Evolutionary conservation across 2,329 filamentous ascomycete species (phyloP).

Genomic region (Penicillium sp.): DNA sequence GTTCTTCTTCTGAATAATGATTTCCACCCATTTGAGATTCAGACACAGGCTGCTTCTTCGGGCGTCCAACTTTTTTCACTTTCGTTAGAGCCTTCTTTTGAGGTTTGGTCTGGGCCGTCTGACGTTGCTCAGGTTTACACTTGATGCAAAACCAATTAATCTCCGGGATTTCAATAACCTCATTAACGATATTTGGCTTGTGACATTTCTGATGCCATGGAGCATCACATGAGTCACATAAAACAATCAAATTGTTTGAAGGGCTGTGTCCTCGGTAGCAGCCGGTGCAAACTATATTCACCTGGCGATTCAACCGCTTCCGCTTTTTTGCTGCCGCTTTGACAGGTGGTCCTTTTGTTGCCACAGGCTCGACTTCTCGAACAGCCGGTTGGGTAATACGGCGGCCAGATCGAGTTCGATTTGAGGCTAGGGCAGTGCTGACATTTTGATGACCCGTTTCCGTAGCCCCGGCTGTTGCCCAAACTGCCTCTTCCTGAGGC

Average conservation of each 20-base stretch:
- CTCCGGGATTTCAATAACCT: constrained; percentile 64
- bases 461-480: neutral
- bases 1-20: constrained; percentile 47
- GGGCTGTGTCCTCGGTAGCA: constrained; percentile 73
- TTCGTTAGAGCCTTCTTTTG: neutral
- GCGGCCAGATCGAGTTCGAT: constrained; percentile 10
- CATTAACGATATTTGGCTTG: constrained; percentile 69
- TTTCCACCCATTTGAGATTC: constrained; percentile 28
- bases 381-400: neutral
- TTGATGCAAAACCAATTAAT: constrained; percentile 70
- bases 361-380: neutral
- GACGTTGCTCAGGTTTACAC: constrained; percentile 56
- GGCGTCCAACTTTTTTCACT: neutral
- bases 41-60: neutral
- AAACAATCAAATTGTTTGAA: constrained; percentile 75
- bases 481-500: neutral
- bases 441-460: neutral
- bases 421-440: neutral
- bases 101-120: constrained; percentile 35
- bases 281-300: constrained; percentile 62
- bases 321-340: constrained; percentile 52
- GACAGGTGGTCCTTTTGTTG: neutral
- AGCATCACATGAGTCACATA: constrained; percentile 77
- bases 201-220: constrained; percentile 83
- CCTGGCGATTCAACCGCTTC: constrained; percentile 52